Percentiles rank a stretch among this genome's conserved stretches.
These are phyloP conservation scores for Aquilaria sinensis DNA, from an alignment of 345 rosid genomes.

Conservation along the genomic window DNA sequence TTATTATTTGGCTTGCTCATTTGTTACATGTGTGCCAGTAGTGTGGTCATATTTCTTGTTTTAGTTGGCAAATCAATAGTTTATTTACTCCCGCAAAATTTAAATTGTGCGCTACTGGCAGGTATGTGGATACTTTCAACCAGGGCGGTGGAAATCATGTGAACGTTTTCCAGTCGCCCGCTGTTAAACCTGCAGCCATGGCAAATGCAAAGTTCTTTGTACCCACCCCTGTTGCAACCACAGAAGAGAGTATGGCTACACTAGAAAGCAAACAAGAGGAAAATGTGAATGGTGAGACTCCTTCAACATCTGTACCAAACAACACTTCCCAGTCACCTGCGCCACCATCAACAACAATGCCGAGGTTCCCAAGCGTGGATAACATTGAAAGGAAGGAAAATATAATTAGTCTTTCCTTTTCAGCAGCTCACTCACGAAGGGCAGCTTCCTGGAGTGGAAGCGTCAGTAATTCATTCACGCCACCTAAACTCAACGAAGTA, in stretches of 20 bases:
- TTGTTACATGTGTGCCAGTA: no score
- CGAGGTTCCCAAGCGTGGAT: constrained; percentile 65
- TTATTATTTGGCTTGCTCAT: no score
- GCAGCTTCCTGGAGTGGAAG: constrained; percentile 93
- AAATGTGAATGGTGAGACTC: constrained; percentile 28
- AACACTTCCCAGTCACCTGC: constrained; percentile 32
- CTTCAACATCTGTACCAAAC: constrained; percentile 28
- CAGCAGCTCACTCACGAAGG: constrained; percentile 42
- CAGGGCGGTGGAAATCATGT: constrained; percentile 48
- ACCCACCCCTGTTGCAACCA: constrained; percentile 44
- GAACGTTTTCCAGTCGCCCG: constrained; percentile 61
- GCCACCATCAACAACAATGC: constrained; percentile 37
- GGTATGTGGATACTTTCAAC: constrained; percentile 85
- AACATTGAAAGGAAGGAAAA: constrained; percentile 36
- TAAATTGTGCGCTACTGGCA: constrained; percentile 15
- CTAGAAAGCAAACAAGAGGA: constrained; percentile 45
- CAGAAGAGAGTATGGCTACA: constrained; percentile 36
- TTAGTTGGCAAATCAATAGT: background rate
- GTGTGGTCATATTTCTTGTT: background rate
- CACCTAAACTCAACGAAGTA: constrained; percentile 15
- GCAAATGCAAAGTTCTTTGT: constrained; percentile 80
- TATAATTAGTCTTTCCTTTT: constrained; percentile 11
- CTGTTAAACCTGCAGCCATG: constrained; percentile 60
- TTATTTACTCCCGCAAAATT: background rate
- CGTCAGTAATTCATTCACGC: constrained; percentile 29